Evolutionary conservation across 305 asterid genomes (phyloP), one percentile per base, ranked within the genome.

Genomic region (Lippia alba): DNA sequence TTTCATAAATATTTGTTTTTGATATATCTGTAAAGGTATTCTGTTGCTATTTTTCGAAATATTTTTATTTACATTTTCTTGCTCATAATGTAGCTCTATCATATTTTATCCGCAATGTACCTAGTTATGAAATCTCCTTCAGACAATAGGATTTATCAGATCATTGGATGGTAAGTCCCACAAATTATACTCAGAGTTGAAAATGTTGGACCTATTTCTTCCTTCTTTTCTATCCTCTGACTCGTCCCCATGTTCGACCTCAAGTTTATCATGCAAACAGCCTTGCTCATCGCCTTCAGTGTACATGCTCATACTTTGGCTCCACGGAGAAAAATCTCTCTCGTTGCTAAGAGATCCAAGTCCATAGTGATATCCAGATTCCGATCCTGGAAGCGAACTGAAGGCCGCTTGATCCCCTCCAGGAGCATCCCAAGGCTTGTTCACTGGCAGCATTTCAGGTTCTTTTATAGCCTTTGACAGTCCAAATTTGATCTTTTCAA

Each of bases 151-250:
- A 33, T 58, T 34, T 15, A 34, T 83, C 70, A 86, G 76, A 77
- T 88, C 95, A 45, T 92, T 91, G 36, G 98, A 74, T 61, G 90
- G 91, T 64, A 95, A 79, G 76, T 95, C 96, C 98, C 99, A 92
- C 74, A 95, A 63, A 12, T 90, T 84, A 69, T 88, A 87, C 8
- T 88, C 96, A 1, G 96, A 72, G 66, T 70, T 83, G 76, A 89
- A 92, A 61, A 89, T 83, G 63, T 69, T 80, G n/a, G 85, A 70
- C 46, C 75, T 83, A 15, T 36, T 36, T 64, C 80, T 79, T 46
- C 70, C 56, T 45, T 81, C 88, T 74, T 87, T 80, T 61, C 80
- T 82, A 16, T 74, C 73, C 67, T 85, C 89, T 36, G 96, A 72
- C 30, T 67, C 71, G 69, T 78, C 49, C 76, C 90, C 86, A 34